Base-by-base conservation (phyloP, 148 eudicot genomes). In the Drosera capensis region DNA sequence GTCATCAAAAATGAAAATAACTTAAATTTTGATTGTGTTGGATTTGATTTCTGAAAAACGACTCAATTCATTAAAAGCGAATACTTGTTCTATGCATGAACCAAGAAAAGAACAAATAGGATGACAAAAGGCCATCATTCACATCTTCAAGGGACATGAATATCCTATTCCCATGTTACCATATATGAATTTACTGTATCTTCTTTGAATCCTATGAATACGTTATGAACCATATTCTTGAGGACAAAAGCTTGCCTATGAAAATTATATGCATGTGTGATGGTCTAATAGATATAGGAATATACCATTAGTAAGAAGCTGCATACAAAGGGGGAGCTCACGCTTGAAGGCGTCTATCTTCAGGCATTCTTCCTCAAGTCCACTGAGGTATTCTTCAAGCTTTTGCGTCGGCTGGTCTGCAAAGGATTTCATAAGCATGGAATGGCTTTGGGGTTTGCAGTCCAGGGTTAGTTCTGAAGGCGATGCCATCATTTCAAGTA, bases 321-420 rank as follows among this genome's bases (percentile, higher is more conserved):
- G 80, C 83, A 87, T 79, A 79, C 96, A 82, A 20, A 87, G 90
- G 2, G 96, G 96, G 35, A 87, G 86, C 62, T 87, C 96, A 24
- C 94, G 94, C 62, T 82, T 87, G 66, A 87, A 87, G n/a, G 94
- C 96, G 47, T 87, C 96, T 12, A 87, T 87, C 80, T 87, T 87
- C 46, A 70, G 77, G n/a, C 83, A 66, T 54, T 87, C 96, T 51
- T 82, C 94, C 61, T 87, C 96, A 14, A 87, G 94, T 0, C 83
- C 73, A 47, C 65, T 43, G 7, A 87, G 68, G 58, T 82, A 74
- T 8, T 87, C 94, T 68, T 87, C 79, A 6, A 87, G 73, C 66
- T 72, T 77, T 13, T 63, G 77, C 2, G 71, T 52, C 14, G 55
- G 63, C 15, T 20, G 25, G 20, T 45, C 42, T n/a, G 66, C 78